These are phyloP conservation scores for Wickerhamiella alocasiicola DNA, from an alignment of 805 yeast species.

Conservation along the genomic window DNA sequence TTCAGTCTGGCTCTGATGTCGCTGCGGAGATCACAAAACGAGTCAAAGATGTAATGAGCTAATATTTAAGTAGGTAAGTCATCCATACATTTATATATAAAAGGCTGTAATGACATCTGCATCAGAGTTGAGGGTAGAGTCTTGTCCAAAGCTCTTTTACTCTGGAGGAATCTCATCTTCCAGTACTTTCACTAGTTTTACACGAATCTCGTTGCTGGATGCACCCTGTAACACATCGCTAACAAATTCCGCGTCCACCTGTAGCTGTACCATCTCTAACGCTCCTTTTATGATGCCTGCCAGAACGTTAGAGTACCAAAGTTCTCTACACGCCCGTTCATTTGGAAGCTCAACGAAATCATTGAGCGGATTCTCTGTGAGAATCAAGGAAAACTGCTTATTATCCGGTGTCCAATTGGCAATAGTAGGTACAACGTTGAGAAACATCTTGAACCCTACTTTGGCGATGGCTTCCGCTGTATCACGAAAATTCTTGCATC, in stretches of 20 bases:
- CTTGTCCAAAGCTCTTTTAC: too few species aligned
- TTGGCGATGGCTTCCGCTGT: conserved; percentile 80
- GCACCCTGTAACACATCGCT: conserved; percentile 78
- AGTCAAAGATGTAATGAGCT: not conserved
- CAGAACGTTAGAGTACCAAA: conserved; percentile 87
- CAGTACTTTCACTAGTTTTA: conserved; percentile 56
- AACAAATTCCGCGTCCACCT: conserved; percentile 69
- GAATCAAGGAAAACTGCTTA: conserved; percentile 56
- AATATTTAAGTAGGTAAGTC: too few species aligned
- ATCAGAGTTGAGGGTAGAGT: too few species aligned
- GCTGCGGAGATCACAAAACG: not conserved
- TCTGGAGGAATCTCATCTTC: conserved; percentile 97
- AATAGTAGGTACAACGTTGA: conserved; percentile 67
- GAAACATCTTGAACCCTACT: conserved; percentile 80
- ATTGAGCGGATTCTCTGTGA: conserved; percentile 80
- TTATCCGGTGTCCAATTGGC: conserved; percentile 67
- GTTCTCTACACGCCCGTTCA: conserved; percentile 52
- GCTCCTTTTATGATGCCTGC: conserved; percentile 89
- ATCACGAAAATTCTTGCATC: conserved; percentile 69
- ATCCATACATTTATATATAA: too few species aligned
- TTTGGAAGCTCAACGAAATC: conserved; percentile 92
- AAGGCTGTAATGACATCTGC: too few species aligned
- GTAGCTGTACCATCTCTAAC: conserved; percentile 89
- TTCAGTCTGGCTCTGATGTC: not conserved
- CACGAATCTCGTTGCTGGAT: conserved; percentile 62